These are phyloP conservation scores for Casaregolazyma suthepensis DNA, from an alignment of 1,139 yeast genomes.

Conservation along the genomic window DNA sequence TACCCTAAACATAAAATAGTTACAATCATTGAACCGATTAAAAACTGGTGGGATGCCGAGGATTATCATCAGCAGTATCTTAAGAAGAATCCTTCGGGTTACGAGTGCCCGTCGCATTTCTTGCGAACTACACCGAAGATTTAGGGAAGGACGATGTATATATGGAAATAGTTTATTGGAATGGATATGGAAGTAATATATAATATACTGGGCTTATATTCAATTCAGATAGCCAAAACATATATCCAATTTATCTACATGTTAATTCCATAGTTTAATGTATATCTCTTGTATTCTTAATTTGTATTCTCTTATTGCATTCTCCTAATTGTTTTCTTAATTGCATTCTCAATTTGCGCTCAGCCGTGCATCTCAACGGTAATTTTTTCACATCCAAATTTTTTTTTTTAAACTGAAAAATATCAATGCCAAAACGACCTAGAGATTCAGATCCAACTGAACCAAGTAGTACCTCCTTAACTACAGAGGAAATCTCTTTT, in stretches of 20 bases:
- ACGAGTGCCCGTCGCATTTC: conserved; percentile 85
- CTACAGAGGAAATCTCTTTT: conserved; percentile 49
- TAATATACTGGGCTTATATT: not conserved
- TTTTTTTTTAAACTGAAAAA: conserved; percentile 1
- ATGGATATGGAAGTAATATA: not conserved
- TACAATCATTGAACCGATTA: conserved; percentile 64
- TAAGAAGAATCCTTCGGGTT: conserved; percentile 72
- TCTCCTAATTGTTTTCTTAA: no score
- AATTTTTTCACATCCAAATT: conserved; percentile 6
- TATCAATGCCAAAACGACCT: conserved; percentile 19
- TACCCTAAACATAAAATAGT: conserved; percentile 46
- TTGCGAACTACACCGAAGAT: conserved; percentile 41
- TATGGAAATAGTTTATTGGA: no score
- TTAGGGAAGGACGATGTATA: not conserved
- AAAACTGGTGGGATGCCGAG: conserved; percentile 84
- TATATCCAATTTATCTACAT: no score
- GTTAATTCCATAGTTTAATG: not conserved
- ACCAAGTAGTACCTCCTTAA: conserved; percentile 13
- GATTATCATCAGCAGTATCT: conserved; percentile 85
- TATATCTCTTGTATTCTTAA: not conserved
- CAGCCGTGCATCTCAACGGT: conserved; percentile 9
- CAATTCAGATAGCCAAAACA: no score
- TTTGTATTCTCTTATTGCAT: not conserved
- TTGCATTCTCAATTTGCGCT: no score
- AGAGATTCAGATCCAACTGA: conserved; percentile 14